These are phyloP conservation scores for Parietaria judaica DNA, from an alignment of 306 rosid species.

Conservation along the genomic window DNA sequence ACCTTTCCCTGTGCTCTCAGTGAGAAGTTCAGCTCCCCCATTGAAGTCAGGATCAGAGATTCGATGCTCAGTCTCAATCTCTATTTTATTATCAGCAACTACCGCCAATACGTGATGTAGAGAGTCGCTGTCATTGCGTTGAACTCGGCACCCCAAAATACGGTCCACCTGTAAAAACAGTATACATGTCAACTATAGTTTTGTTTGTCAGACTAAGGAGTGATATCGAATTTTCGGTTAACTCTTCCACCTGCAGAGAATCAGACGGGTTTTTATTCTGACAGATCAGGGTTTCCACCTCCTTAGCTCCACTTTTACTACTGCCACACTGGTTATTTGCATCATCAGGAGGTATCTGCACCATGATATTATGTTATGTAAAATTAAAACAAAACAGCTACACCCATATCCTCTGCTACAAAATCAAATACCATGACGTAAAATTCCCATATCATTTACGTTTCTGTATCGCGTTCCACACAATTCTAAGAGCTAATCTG, in stretches of 20 bases:
- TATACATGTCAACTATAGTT: slow-evolving; percentile 14
- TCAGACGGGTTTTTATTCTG: slow-evolving; percentile 35
- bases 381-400: not conserved
- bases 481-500: too few relatives aligned
- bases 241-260: slow-evolving; percentile 63
- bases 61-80: slow-evolving; percentile 34
- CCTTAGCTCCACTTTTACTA: slow-evolving; percentile 38
- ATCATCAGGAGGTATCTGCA: slow-evolving; percentile 53
- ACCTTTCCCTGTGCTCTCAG: slow-evolving; percentile 38
- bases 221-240: slow-evolving; percentile 17
- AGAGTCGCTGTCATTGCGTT: slow-evolving; percentile 35
- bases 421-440: not conserved
- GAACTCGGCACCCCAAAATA: slow-evolving; percentile 87
- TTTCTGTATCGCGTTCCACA: too few relatives aligned
- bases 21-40: slow-evolving; percentile 35
- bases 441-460: too few relatives aligned
- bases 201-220: slow-evolving; percentile 10
- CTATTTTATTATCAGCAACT: slow-evolving; percentile 37
- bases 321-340: slow-evolving; percentile 30
- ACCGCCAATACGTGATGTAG: slow-evolving; percentile 37
- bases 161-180: slow-evolving; percentile 69
- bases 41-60: slow-evolving; percentile 51
- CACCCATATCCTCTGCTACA: not conserved
- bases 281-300: slow-evolving; percentile 26
- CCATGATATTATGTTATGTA: slow-evolving; percentile 9